Base-by-base conservation (phyloP, 495 filamentous ascomycete genomes). In the Aspergillus homomorphus region DNA sequence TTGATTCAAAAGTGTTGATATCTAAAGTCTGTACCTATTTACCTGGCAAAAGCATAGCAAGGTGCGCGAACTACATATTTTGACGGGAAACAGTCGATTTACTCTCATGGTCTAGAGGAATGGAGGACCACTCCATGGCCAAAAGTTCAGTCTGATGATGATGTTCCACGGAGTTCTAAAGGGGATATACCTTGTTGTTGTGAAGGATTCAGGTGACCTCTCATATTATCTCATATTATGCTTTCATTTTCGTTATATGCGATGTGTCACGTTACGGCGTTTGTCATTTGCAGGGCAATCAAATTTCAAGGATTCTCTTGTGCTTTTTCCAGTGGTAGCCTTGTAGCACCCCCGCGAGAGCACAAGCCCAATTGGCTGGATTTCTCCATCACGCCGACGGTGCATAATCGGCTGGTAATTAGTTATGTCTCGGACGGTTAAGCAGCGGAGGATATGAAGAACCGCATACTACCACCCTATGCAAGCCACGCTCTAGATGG, bases 141-240 rank as follows among this genome's bases (percentile, higher is more conserved):
- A 55, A 58, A 62, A 58, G 60, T 58, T 62, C 54, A 51, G 52
- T 54, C 56, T 56, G 46, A 58, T 62, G 55, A 58, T 28, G 60
- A 60, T 43, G 45, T 54, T 59, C 38, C 19, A 20, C 19, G 60
- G 60, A 58, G 60, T 58, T 56, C 55, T 16, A 46, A 51, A 55
- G 44, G 45, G 60, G 56, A 62, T 62, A 62, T 62, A 62, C 60
- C 59, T 57, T 33, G 51, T 55, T n/a, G 59, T 51, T 51, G 41
- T 55, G 44, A 42, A 54, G 41, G 51, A 18, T 38, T 38, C n/a
- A 38, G 12, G 33, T 38, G 4, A 38, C 8, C 20, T 20, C 41
- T 55, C 16, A 43, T 55, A 18, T 30, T 51, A 19, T 50, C 42
- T 57, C 20, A 5, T 45, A 33, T 42, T 58, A 45, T 50, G 51